These are phyloP conservation scores for Malassezia dermatis DNA, from an alignment of 1,284 basidiomycete genomes.

Conservation along the genomic window DNA sequence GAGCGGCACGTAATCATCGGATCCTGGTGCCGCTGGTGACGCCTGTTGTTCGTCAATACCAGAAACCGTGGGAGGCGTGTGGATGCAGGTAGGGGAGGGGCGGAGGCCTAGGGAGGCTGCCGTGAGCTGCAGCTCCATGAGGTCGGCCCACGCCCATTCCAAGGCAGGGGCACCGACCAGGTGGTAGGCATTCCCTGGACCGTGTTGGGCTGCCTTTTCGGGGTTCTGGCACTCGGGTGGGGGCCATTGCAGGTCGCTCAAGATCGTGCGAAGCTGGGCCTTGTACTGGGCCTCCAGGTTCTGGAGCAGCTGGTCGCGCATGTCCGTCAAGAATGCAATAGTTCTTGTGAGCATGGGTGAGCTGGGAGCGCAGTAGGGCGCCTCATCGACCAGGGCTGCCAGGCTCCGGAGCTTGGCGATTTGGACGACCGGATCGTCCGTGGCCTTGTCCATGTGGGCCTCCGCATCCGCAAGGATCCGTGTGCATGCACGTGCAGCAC, in stretches of 20 bases:
- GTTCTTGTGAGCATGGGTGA: not conserved
- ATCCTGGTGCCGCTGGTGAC: constrained; percentile 18
- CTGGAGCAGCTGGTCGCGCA: constrained; percentile 3
- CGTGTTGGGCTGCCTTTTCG: not conserved
- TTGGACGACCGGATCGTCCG: not conserved
- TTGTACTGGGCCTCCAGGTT: not conserved
- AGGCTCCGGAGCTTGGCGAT: constrained; percentile 6
- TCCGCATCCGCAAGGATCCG: constrained; percentile 8
- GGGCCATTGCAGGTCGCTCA: constrained; percentile 6
- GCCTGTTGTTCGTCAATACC: not conserved
- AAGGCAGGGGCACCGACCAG: not conserved
- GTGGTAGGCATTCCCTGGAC: not conserved
- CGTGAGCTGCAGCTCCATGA: constrained; percentile 30
- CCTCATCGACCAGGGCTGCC: not conserved
- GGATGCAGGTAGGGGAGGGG: constrained; percentile 9
- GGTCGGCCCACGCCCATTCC: constrained; percentile 23
- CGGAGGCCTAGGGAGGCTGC: constrained; percentile 25
- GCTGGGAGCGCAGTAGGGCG: not conserved
- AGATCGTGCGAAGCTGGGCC: not conserved
- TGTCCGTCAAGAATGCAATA: not conserved
- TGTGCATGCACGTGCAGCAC: constrained; percentile 11
- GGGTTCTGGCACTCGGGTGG: constrained; percentile 12
- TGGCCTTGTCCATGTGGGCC: not conserved
- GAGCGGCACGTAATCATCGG: constrained; percentile 34
- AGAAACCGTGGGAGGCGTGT: constrained; percentile 2